Conservation (phyloP, 2,329 filamentous ascomycete genomes). For the Teratosphaeriaceae sp. region DNA sequence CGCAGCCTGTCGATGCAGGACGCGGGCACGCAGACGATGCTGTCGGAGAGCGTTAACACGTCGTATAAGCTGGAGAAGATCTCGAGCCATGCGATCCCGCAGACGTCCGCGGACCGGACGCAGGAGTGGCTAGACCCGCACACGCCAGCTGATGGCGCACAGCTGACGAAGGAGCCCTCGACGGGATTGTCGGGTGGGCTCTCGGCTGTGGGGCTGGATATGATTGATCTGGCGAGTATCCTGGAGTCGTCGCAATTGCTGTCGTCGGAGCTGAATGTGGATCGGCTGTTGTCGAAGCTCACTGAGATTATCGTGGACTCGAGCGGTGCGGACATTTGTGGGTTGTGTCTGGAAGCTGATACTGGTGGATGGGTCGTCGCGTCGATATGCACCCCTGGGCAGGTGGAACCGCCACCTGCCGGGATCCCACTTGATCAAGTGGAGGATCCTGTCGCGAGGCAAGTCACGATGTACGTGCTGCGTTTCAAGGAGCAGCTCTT, state of each 20-base stretch:
- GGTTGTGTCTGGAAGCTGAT: slow-evolving; percentile 66
- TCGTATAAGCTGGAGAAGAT: slow-evolving; percentile 39
- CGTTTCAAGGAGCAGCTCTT: slow-evolving; percentile 72
- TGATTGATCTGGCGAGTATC: slow-evolving; percentile 75
- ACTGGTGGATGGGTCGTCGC: slow-evolving; percentile 63
- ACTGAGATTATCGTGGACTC: slow-evolving; percentile 74
- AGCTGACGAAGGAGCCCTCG: slow-evolving; percentile 21
- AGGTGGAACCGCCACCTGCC: slow-evolving; percentile 59
- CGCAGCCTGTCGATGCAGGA: slow-evolving; percentile 56
- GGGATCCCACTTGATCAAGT: slow-evolving; percentile 56
- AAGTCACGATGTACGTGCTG: slow-evolving; percentile 69
- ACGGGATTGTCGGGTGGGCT: slow-evolving; percentile 49
- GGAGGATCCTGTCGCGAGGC: slow-evolving; percentile 65
- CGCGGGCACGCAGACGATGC: slow-evolving; percentile 63
- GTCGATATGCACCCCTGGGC: slow-evolving; percentile 67
- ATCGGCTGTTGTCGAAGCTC: slow-evolving; percentile 71
- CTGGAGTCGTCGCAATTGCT: slow-evolving; percentile 73
- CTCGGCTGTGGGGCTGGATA: slow-evolving; percentile 62
- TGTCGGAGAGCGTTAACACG: slow-evolving; percentile 37
- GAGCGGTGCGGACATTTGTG: slow-evolving; percentile 66
- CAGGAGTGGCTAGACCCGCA: slow-evolving; percentile 43
- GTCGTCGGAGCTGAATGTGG: slow-evolving; percentile 69
- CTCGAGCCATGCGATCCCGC: slow-evolving; percentile 32
- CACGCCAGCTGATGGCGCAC: slow-evolving; percentile 30
- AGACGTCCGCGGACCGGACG: slow-evolving; percentile 40